Conservation (phyloP, 192 early-diverging fungal genomes). For the Gonapodya prolifera region DNA sequence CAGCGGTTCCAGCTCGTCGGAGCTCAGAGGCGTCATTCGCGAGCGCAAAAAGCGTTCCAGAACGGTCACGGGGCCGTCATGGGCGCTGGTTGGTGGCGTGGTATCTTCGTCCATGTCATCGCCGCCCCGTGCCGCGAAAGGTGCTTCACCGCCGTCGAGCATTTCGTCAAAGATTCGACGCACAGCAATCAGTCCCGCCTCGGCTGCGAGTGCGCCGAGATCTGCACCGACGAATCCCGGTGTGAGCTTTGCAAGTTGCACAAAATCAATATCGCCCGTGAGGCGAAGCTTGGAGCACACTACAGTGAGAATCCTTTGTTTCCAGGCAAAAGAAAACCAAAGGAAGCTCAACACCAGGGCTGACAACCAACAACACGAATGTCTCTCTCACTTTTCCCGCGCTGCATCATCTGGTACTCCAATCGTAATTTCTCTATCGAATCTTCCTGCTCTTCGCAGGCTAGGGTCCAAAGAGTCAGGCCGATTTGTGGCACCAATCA, state of each 20-base stretch:
- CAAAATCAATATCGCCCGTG: constrained; percentile 71
- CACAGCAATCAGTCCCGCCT: constrained; percentile 85
- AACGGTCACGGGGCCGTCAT: constrained; percentile 4
- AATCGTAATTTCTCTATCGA: constrained; percentile 76
- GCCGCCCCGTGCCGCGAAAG: constrained; percentile 1
- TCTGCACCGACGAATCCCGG: constrained; percentile 98
- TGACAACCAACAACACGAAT: constrained; percentile 2
- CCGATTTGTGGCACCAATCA: constrained; percentile 86
- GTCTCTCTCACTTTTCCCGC: constrained; percentile 53
- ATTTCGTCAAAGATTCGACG: constrained; percentile 47
- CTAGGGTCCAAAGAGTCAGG: constrained; percentile 77
- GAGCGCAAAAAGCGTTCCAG: constrained; percentile 51
- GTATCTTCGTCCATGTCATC: constrained; percentile 19
- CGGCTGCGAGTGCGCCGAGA: constrained; percentile 75
- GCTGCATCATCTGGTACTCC: constrained; percentile 83
- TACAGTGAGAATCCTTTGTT: constrained; percentile 69
- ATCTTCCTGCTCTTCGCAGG: constrained; percentile 68
- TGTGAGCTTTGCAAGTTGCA: constrained; percentile 72
- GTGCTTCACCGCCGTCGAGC: constrained; percentile 7
- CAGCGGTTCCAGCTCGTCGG: constrained; percentile 68
- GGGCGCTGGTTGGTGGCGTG: background rate
- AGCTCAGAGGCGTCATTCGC: constrained; percentile 60
- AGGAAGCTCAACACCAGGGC: constrained; percentile 7
- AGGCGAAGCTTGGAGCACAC: constrained; percentile 64
- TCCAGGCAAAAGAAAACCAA: background rate